Evolutionary conservation across 2,329 filamentous ascomycete species (phyloP).

Genomic region (Botrytis fabae): DNA sequence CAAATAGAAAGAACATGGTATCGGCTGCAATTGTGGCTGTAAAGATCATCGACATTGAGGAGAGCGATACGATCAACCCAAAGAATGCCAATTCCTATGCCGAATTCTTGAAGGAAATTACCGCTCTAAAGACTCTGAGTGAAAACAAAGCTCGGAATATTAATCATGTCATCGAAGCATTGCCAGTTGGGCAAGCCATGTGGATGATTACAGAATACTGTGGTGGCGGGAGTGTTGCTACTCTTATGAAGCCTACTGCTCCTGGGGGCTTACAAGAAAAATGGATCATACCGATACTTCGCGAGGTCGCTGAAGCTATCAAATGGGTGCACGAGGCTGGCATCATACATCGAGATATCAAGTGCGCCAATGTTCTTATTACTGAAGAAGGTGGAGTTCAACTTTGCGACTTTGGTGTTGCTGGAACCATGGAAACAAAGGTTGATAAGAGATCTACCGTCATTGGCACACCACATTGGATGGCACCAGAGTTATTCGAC

Average conservation of each 20-base stretch:
- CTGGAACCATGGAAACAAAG: slow-evolving; percentile 73
- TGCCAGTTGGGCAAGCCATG: slow-evolving; percentile 75
- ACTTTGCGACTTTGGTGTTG: slow-evolving; percentile 82
- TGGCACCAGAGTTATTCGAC: slow-evolving; percentile 78
- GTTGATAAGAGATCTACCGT: slow-evolving; percentile 77
- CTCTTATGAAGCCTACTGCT: slow-evolving; percentile 66
- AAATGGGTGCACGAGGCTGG: slow-evolving; percentile 68
- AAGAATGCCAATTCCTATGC: slow-evolving; percentile 66
- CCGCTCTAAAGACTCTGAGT: slow-evolving; percentile 69
- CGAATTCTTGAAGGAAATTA: slow-evolving; percentile 69
- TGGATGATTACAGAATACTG: slow-evolving; percentile 91
- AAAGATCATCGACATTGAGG: slow-evolving; percentile 84
- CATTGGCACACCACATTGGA: slow-evolving; percentile 82
- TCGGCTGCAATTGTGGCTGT: slow-evolving; percentile 62
- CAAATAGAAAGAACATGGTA: slow-evolving; percentile 38
- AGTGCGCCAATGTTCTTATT: slow-evolving; percentile 78
- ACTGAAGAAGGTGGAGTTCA: slow-evolving; percentile 76
- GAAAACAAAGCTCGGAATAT: slow-evolving; percentile 76
- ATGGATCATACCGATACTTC: slow-evolving; percentile 67
- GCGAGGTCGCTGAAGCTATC: slow-evolving; percentile 66
- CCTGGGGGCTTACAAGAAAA: slow-evolving; percentile 67
- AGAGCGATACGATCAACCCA: slow-evolving; percentile 67
- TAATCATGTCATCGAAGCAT: slow-evolving; percentile 77
- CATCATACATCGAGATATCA: slow-evolving; percentile 71
- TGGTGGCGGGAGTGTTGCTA: slow-evolving; percentile 79